Conservation (phyloP, 2,329 filamentous ascomycete species). For the Trichoderma polysporum region DNA sequence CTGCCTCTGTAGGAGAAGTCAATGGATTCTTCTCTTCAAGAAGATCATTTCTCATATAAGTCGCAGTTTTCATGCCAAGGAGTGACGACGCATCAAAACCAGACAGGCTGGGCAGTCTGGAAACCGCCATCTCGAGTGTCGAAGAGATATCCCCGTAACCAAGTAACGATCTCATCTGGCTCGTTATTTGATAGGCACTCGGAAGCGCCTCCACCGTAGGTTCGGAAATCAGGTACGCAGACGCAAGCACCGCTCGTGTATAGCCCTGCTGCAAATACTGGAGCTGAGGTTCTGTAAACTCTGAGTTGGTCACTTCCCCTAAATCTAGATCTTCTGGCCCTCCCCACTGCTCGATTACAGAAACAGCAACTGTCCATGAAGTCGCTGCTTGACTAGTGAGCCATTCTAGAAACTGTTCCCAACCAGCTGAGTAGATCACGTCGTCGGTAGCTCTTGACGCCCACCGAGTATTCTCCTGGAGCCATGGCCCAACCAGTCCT, state of each 20-base stretch:
- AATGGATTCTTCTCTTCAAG: constrained; percentile 61
- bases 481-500: constrained; percentile 70
- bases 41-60: constrained; percentile 45
- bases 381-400: constrained; percentile 58
- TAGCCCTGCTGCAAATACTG: constrained; percentile 62
- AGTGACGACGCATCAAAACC: constrained; percentile 28
- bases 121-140: neutral
- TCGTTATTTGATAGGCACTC: constrained; percentile 60
- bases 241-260: constrained; percentile 65
- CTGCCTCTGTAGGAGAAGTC: constrained; percentile 58
- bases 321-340: constrained; percentile 70
- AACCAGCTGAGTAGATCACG: constrained; percentile 54
- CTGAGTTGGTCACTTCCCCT: constrained; percentile 56
- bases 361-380: constrained; percentile 62
- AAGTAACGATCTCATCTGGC: constrained; percentile 55
- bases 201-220: constrained; percentile 57
- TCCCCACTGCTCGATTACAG: constrained; percentile 68
- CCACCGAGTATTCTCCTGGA: constrained; percentile 64
- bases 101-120: constrained; percentile 35
- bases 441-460: constrained; percentile 26
- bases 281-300: constrained; percentile 61
- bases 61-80: constrained; percentile 30
- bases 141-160: constrained; percentile 47
- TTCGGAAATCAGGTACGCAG: constrained; percentile 65
- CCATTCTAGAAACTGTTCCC: constrained; percentile 70